Evolutionary conservation across 306 rosid genomes (phyloP).

Genomic region (Sphenostylis stenocarpa): DNA sequence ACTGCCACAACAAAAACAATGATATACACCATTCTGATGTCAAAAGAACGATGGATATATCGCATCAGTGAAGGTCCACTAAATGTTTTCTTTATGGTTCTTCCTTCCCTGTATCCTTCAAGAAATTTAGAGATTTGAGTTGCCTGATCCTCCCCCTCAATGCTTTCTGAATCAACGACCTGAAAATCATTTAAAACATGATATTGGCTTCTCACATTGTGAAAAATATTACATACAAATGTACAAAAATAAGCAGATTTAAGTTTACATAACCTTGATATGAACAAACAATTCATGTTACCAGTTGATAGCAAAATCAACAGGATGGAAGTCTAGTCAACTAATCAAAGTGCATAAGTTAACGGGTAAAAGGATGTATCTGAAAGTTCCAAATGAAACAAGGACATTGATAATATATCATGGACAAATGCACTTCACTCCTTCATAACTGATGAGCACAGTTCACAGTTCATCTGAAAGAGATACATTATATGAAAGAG

Average conservation of each 20-base stretch:
- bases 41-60: constrained; percentile 50
- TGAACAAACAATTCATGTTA: background rate
- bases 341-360: background rate
- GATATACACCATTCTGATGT: constrained; percentile 66
- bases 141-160: constrained; percentile 71
- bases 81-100: constrained; percentile 50
- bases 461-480: background rate
- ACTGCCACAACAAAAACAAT: constrained; percentile 61
- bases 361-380: background rate
- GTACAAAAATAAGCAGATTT: constrained; percentile 9
- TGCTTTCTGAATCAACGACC: constrained; percentile 81
- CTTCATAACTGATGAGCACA: background rate
- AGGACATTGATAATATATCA: background rate
- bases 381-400: constrained; percentile 1
- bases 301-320: background rate
- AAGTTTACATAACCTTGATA: background rate
- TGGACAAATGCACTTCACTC: background rate
- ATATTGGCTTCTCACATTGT: background rate
- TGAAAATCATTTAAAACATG: constrained; percentile 25
- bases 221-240: background rate
- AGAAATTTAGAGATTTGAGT: constrained; percentile 67
- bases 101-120: constrained; percentile 85
- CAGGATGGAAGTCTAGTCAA: background rate
- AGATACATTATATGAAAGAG: background rate
- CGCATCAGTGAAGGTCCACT: constrained; percentile 53